phyloP scores from a whole-genome alignment of 2,329 filamentous ascomycete genomes.

The Akanthomyces lecanii region DNA sequence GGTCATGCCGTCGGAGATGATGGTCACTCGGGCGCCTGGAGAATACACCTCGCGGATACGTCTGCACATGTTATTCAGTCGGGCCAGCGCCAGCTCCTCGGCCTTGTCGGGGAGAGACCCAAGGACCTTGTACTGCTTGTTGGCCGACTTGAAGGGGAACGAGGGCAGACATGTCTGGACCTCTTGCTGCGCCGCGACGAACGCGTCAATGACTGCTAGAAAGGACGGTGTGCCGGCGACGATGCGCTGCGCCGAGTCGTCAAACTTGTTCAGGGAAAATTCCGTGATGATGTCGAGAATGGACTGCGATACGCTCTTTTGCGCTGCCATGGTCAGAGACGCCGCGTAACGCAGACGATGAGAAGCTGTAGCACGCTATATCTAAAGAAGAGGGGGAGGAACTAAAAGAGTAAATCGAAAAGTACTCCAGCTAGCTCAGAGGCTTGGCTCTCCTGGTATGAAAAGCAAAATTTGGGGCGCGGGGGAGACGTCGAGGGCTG shows the following conservation, averaged over 20 bases:
- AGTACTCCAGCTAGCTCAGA: too few relatives aligned
- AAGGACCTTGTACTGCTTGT: constrained; percentile 31
- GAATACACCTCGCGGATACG: constrained; percentile 26
- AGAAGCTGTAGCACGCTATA: neutral
- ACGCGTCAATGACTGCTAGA: constrained; percentile 22
- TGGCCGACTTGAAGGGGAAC: constrained; percentile 33
- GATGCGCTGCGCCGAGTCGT: constrained; percentile 20
- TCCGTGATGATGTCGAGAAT: constrained; percentile 26
- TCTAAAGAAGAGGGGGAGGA: neutral
- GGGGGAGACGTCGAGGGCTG: too few relatives aligned
- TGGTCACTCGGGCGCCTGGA: constrained; percentile 31
- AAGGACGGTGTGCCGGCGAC: constrained; percentile 22
- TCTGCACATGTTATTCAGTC: constrained; percentile 27
- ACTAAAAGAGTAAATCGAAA: too few relatives aligned
- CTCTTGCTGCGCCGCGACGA: constrained; percentile 21
- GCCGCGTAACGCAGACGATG: neutral
- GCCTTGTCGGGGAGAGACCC: constrained; percentile 29
- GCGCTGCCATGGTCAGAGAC: neutral
- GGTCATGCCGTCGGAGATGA: constrained; percentile 50
- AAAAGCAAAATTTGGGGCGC: too few relatives aligned
- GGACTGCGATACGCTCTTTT: constrained; percentile 6
- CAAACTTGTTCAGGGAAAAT: constrained; percentile 27
- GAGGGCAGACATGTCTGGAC: constrained; percentile 27
- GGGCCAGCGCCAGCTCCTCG: constrained; percentile 27
- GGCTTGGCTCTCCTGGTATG: too few relatives aligned